Percentiles rank a stretch among this genome's conserved stretches.
Evolutionary conservation across 1,284 basidiomycete species (phyloP).

Genomic region (Caloboletus inedulis): DNA sequence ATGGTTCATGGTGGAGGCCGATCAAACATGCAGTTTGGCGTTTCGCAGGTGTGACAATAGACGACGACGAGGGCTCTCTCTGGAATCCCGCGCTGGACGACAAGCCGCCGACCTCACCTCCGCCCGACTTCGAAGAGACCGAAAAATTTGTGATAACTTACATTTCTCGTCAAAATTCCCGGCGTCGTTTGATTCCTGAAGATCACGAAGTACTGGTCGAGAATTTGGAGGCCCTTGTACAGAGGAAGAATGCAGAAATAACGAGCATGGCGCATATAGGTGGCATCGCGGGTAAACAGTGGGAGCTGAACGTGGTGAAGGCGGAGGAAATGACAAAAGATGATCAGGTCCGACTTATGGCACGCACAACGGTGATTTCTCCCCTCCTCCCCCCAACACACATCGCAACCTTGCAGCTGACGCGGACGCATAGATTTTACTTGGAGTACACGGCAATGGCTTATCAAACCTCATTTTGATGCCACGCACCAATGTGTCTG

Average conservation of each 20-base stretch:
- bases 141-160: constrained; percentile 68
- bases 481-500: constrained; percentile 60
- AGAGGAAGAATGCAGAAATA: constrained; percentile 38
- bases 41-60: constrained; percentile 50
- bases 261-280: neutral
- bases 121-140: constrained; percentile 27
- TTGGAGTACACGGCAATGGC: constrained; percentile 81
- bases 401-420: neutral
- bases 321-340: constrained; percentile 70
- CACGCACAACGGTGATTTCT: constrained; percentile 59
- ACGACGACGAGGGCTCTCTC: constrained; percentile 3
- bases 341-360: constrained; percentile 61
- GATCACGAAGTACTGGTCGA: constrained; percentile 59
- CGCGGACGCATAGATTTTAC: constrained; percentile 50
- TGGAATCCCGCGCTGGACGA: neutral
- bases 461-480: constrained; percentile 77
- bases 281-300: constrained; percentile 35
- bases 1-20: constrained; percentile 68
- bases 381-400: too few relatives aligned
- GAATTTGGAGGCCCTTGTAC: constrained; percentile 53
- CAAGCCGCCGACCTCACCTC: constrained; percentile 10
- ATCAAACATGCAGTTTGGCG: constrained; percentile 57
- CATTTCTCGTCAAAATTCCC: constrained; percentile 61
- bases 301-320: constrained; percentile 62
- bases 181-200: constrained; percentile 55